phyloP scores from a whole-genome alignment of 2,329 filamentous ascomycete genomes.

The Hymenoscyphus fructigenus region DNA sequence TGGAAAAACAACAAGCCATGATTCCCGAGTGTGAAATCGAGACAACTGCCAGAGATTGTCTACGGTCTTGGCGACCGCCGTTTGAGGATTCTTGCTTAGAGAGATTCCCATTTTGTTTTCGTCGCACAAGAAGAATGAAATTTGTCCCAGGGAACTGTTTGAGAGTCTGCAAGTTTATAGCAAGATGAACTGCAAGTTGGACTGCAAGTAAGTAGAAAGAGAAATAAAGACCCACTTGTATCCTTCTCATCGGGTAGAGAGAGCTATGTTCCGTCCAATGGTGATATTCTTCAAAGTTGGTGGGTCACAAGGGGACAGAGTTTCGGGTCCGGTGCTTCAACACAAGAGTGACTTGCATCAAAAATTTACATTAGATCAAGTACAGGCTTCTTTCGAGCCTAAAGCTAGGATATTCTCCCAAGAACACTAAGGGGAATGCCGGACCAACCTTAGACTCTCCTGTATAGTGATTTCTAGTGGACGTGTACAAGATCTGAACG shows the following conservation, averaged over 20 bases:
- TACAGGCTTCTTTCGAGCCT: neutral
- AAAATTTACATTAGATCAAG: neutral
- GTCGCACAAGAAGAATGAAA: neutral
- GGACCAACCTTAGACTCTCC: neutral
- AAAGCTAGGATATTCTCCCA: neutral
- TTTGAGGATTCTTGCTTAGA: constrained; percentile 3
- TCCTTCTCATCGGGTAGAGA: neutral
- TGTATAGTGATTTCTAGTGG: neutral
- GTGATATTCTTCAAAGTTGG: neutral
- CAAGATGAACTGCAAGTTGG: neutral
- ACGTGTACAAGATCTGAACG: no score
- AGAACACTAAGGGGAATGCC: neutral
- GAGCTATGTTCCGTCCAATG: neutral
- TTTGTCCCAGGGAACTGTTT: neutral
- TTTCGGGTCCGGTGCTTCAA: neutral
- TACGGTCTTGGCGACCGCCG: neutral
- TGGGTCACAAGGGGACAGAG: neutral
- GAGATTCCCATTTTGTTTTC: constrained; percentile 6
- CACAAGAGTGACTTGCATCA: neutral
- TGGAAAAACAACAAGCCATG: constrained; percentile 8
- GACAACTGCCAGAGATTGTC: constrained; percentile 8
- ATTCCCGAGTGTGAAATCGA: constrained; percentile 6
- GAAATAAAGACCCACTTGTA: neutral
- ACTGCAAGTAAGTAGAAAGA: neutral
- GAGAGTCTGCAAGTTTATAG: neutral